A percentile compares a stretch with the other conserved stretches of the same genome.
Evolutionary conservation across 352 stramenopile genomes (phyloP).

Genomic region (Globisporangium okanoganense): DNA sequence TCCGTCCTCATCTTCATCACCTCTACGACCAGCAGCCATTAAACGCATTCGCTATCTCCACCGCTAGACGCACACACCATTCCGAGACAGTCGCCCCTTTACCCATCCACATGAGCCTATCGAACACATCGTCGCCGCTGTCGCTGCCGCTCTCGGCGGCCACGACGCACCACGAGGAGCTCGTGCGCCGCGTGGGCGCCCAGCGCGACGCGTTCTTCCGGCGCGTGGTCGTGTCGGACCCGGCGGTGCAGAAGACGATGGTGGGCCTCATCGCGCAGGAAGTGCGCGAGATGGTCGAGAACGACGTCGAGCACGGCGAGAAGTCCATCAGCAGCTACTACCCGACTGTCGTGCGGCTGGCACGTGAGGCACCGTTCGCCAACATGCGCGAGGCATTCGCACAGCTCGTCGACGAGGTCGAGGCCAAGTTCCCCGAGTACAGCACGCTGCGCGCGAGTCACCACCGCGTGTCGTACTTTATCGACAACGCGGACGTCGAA

Average conservation of each 20-base stretch:
- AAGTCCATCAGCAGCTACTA: conserved; percentile 57
- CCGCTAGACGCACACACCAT: background rate
- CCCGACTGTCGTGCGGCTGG: conserved; percentile 59
- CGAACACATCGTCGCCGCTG: conserved; percentile 15
- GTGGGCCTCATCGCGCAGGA: conserved; percentile 45
- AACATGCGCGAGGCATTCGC: conserved; percentile 56
- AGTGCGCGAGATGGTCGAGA: conserved; percentile 49
- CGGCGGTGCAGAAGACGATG: conserved; percentile 59
- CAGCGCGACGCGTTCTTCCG: conserved; percentile 82
- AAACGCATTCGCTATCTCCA: background rate
- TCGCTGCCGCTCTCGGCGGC: conserved; percentile 11
- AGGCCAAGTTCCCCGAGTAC: conserved; percentile 34
- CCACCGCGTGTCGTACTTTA: conserved; percentile 66
- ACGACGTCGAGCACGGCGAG: conserved; percentile 23
- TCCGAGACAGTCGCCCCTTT: background rate
- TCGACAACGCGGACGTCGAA: conserved; percentile 35
- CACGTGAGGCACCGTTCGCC: conserved; percentile 61
- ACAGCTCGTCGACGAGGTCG: conserved; percentile 39
- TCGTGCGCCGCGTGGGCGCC: conserved; percentile 49
- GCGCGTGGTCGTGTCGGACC: conserved; percentile 63
- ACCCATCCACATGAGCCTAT: conserved; percentile 8
- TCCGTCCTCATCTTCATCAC: background rate
- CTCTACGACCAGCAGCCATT: background rate
- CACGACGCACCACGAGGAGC: conserved; percentile 29
- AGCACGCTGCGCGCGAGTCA: conserved; percentile 25